Conservation (phyloP, 2,329 filamentous ascomycete species). For the Dactylellina leptospora region DNA sequence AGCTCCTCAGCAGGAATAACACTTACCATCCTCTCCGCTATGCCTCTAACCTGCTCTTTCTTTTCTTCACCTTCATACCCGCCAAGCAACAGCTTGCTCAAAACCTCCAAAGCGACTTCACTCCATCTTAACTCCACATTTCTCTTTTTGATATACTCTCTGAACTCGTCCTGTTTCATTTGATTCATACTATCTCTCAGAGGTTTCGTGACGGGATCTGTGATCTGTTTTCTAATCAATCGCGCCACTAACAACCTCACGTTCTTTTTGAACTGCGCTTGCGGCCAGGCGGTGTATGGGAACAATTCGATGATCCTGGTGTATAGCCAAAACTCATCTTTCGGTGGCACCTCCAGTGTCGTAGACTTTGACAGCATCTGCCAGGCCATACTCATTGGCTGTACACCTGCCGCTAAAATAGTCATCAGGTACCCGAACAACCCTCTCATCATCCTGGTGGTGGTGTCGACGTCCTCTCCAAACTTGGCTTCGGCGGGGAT, state of each 20-base stretch:
- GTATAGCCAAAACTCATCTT: constrained; percentile 46
- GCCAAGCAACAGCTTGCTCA: constrained; percentile 31
- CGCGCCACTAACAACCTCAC: constrained; percentile 42
- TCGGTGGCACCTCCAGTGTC: constrained; percentile 28
- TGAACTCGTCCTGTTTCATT: constrained; percentile 31
- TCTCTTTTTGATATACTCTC: constrained; percentile 18
- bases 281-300: constrained; percentile 51
- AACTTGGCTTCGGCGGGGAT: constrained; percentile 35
- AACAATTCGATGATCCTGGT: constrained; percentile 36
- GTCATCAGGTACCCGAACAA: constrained; percentile 52
- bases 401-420: constrained; percentile 34
- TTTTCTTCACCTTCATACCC: constrained; percentile 28
- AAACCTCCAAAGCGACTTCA: constrained; percentile 36
- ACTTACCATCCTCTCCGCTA: constrained; percentile 21
- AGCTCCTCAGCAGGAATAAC: constrained; percentile 23
- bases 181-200: constrained; percentile 36
- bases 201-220: constrained; percentile 39
- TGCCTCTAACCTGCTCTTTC: constrained; percentile 26
- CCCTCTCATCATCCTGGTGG: constrained; percentile 50
- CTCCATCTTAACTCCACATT: constrained; percentile 39
- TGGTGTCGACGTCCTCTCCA: constrained; percentile 47
- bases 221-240: constrained; percentile 29
- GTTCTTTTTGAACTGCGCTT: constrained; percentile 51
- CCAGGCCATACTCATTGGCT: constrained; percentile 50
- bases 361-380: constrained; percentile 37